These are phyloP conservation scores for Vitis hybrid DNA, from an alignment of 177 flowering plant genomes.

Conservation along the genomic window DNA sequence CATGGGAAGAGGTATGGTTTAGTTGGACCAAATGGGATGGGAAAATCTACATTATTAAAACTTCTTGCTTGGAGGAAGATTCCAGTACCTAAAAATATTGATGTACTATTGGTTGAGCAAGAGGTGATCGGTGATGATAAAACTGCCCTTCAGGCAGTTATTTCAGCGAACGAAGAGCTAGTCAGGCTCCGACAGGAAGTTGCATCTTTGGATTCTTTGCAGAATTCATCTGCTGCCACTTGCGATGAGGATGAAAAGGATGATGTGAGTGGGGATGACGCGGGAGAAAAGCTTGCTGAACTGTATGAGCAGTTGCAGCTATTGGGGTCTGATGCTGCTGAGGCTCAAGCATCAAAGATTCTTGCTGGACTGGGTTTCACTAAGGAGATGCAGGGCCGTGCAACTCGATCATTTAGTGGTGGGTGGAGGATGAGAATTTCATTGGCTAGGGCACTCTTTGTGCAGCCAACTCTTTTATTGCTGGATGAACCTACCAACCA, in stretches of 20 bases:
- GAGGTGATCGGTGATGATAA: no score
- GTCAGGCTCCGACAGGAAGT: constrained; percentile 62
- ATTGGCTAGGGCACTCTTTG: constrained; percentile 80
- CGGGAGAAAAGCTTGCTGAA: no score
- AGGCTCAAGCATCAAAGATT: constrained; percentile 74
- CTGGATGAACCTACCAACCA: constrained; percentile 78
- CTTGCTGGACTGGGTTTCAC: constrained; percentile 81
- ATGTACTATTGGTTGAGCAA: no score
- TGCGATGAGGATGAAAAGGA: constrained; percentile 12
- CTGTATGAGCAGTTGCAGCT: no score
- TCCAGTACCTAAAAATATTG: no score
- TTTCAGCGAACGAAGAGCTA: constrained; percentile 77
- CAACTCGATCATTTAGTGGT: constrained; percentile 77
- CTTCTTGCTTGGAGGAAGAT: no score
- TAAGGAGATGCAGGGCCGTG: constrained; percentile 65
- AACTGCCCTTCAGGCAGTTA: constrained; percentile 45
- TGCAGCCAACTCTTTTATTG: constrained; percentile 70
- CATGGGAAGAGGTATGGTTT: no score
- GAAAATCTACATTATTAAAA: no score
- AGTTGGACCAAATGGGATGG: no score
- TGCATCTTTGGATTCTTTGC: constrained; percentile 31
- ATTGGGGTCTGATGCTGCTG: constrained; percentile 75
- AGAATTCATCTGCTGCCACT: constrained; percentile 26
- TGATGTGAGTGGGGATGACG: no score
- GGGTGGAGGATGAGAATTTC: constrained; percentile 96